Percentiles rank a stretch among this genome's conserved stretches.
These are phyloP conservation scores for Fusarium dlaminii DNA, from an alignment of 2,329 filamentous ascomycete species.

Conservation along the genomic window DNA sequence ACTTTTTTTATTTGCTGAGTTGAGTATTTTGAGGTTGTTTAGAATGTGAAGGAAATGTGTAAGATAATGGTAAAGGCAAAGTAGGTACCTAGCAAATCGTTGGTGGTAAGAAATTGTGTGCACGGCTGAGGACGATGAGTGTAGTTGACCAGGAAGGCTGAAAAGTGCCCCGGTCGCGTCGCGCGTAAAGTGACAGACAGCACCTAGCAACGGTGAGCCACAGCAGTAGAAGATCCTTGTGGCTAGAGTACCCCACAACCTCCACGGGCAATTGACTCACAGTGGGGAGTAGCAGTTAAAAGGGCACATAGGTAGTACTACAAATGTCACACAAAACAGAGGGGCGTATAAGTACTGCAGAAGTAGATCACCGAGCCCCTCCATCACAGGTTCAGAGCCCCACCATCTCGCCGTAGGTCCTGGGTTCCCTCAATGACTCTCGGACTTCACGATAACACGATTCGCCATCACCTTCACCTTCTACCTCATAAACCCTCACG, in stretches of 20 bases:
- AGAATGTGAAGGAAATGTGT: neutral
- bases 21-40: neutral
- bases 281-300: neutral
- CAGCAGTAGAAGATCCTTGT: slow-evolving; percentile 21
- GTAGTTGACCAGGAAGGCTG: slow-evolving; percentile 42
- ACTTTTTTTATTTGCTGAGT: neutral
- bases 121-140: slow-evolving; percentile 32
- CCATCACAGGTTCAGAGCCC: slow-evolving; percentile 28
- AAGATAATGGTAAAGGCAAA: neutral
- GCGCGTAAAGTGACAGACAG: slow-evolving; percentile 50
- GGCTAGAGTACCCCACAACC: slow-evolving; percentile 13
- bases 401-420: slow-evolving; percentile 17
- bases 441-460: slow-evolving; percentile 37
- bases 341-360: neutral
- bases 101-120: slow-evolving; percentile 23
- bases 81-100: neutral
- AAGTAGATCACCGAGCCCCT: slow-evolving; percentile 23
- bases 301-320: neutral
- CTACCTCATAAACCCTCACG: neutral
- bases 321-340: neutral
- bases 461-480: slow-evolving; percentile 27
- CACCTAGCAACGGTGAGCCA: slow-evolving; percentile 15
- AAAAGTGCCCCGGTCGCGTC: slow-evolving; percentile 45
- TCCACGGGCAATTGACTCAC: slow-evolving; percentile 35
- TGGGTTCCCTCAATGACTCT: slow-evolving; percentile 36